Percentiles rank a stretch among this genome's conserved stretches.
These are phyloP conservation scores for Paspalum vaginatum DNA, from an alignment of 176 grass and related monocot species.

Conservation along the genomic window DNA sequence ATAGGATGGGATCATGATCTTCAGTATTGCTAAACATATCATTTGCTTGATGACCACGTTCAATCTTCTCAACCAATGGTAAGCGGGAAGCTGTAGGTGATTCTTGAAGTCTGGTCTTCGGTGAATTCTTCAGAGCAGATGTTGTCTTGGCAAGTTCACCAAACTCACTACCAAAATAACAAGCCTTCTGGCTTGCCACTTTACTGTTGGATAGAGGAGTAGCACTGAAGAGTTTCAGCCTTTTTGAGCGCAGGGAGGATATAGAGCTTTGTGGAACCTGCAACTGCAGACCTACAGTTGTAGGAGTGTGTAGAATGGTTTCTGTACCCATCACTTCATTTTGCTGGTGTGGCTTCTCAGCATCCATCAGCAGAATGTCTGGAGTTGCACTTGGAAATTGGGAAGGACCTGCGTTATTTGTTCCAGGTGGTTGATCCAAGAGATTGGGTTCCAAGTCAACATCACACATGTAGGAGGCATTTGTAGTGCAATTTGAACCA, in stretches of 20 bases:
- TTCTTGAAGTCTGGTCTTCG: conserved; percentile 42
- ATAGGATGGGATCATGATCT: conserved; percentile 17
- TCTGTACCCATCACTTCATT: conserved; percentile 43
- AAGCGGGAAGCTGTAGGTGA: conserved; percentile 27
- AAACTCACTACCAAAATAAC: conserved; percentile 50
- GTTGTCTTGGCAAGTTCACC: conserved; percentile 58
- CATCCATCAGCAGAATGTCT: conserved; percentile 21
- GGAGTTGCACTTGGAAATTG: conserved; percentile 16
- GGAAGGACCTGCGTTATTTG: conserved; percentile 28
- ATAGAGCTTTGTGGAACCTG: conserved; percentile 48
- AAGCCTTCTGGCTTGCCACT: conserved; percentile 16
- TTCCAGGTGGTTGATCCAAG: conserved; percentile 37
- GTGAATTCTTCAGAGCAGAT: conserved; percentile 52
- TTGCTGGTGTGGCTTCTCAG: conserved; percentile 31
- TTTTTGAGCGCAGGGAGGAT: conserved; percentile 60
- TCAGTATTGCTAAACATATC: conserved; percentile 15
- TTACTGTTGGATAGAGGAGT: conserved; percentile 35
- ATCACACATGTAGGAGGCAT: conserved; percentile 33
- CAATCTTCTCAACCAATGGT: conserved; percentile 39
- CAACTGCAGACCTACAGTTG: conserved; percentile 38
- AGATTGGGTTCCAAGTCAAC: conserved; percentile 15
- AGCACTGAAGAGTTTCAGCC: conserved; percentile 48
- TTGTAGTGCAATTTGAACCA: conserved; percentile 33
- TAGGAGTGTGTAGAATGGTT: conserved; percentile 46
- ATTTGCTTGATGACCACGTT: conserved; percentile 33